phyloP scores from a whole-genome alignment of 306 rosid species.

The Comarum palustre region DNA sequence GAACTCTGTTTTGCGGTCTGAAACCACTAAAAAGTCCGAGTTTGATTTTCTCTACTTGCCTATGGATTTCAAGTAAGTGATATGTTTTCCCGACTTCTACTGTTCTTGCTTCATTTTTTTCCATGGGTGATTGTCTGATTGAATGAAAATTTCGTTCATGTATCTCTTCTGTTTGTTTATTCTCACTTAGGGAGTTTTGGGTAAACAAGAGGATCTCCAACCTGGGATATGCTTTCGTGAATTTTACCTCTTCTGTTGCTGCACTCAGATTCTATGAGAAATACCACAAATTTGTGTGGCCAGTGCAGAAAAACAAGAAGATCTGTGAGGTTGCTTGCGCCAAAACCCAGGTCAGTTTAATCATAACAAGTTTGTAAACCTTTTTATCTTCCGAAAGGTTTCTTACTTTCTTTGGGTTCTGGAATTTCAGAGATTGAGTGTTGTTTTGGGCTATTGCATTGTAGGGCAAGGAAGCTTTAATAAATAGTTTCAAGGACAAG shows the following conservation, averaged over 20 bases:
- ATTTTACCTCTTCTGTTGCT: background rate
- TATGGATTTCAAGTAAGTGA: conserved; percentile 1
- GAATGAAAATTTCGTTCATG: background rate
- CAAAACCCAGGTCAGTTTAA: conserved; percentile 2
- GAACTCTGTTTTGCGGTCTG: background rate
- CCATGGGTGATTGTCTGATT: background rate
- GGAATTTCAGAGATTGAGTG: background rate
- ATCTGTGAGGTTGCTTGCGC: background rate
- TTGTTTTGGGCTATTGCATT: background rate
- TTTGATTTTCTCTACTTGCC: conserved; percentile 10
- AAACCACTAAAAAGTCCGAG: background rate
- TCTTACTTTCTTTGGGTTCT: background rate
- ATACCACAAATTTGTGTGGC: background rate
- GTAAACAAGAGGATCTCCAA: background rate
- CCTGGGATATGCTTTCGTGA: conserved; percentile 10
- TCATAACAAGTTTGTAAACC: background rate
- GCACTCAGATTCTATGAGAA: background rate
- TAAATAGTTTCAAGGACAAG: background rate
- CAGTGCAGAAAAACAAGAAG: background rate
- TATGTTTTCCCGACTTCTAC: background rate
- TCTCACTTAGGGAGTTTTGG: background rate
- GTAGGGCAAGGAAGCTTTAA: background rate
- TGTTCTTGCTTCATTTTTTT: background rate
- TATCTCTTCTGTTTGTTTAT: background rate
- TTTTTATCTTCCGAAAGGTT: too few relatives aligned